A percentile compares a stretch with the other conserved stretches of the same genome.
Evolutionary conservation across 257 asterid genomes (phyloP).

Genomic region (Voacanga thouarsii): DNA sequence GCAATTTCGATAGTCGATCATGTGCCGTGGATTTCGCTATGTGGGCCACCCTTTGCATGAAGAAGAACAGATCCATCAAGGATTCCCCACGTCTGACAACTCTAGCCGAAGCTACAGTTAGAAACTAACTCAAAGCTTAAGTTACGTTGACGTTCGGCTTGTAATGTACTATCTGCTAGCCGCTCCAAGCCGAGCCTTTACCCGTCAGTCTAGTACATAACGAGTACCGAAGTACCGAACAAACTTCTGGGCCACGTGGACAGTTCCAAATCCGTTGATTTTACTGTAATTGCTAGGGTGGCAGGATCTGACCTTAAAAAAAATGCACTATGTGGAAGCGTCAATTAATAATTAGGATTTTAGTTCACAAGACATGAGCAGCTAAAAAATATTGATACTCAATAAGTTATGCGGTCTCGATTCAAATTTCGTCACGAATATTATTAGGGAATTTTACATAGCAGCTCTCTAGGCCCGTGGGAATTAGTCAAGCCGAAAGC

Average conservation of each 20-base stretch:
- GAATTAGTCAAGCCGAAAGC: no score
- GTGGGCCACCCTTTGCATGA: slow-evolving; percentile 4
- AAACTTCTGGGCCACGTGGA: background rate
- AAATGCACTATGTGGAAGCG: no score
- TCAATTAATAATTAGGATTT: no score
- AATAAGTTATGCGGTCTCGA: no score
- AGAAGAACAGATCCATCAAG: no score
- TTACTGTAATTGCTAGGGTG: background rate
- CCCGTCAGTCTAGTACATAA: background rate
- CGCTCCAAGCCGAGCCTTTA: background rate
- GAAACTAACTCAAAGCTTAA: background rate
- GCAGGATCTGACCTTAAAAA: slow-evolving; percentile 1
- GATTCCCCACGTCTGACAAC: slow-evolving; percentile 5
- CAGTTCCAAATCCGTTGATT: no score
- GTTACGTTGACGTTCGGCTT: background rate
- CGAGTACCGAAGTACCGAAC: background rate
- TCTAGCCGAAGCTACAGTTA: background rate
- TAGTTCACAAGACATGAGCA: no score
- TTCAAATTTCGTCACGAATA: no score
- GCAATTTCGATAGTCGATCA: slow-evolving; percentile 17
- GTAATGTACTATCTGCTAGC: background rate
- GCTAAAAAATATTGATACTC: no score
- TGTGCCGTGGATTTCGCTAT: slow-evolving; percentile 25
- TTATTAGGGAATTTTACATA: no score
- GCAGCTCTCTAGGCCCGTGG: no score